Conservation (phyloP, 768 basidiomycete genomes). For the Phaffia australis region DNA sequence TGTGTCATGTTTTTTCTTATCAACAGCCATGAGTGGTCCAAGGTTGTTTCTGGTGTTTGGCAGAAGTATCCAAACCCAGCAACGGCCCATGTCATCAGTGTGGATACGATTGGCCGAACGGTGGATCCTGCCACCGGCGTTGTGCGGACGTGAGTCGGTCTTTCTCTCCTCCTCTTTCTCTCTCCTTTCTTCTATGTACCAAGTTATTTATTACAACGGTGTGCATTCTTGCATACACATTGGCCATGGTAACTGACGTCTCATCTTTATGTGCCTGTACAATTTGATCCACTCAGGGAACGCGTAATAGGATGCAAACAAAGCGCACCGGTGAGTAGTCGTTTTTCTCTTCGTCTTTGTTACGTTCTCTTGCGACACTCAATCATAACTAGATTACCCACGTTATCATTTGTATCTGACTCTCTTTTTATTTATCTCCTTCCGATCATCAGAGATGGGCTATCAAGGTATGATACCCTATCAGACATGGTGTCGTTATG, state of each 20-base stretch:
- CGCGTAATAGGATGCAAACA: conserved; percentile 67
- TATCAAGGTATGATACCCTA: conserved; percentile 56
- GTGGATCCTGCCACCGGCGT: conserved; percentile 24
- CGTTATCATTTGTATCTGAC: neutral
- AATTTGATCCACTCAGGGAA: conserved; percentile 4
- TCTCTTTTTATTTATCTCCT: neutral
- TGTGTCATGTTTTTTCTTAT: neutral
- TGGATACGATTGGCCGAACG: conserved; percentile 22
- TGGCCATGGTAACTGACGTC: too few relatives aligned
- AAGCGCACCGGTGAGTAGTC: conserved; percentile 38
- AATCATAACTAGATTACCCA: too few relatives aligned
- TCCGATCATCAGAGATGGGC: conserved; percentile 51
- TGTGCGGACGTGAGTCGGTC: conserved; percentile 20
- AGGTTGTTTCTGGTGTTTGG: conserved; percentile 22
- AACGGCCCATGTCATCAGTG: conserved; percentile 20
- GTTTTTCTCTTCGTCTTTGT: too few relatives aligned
- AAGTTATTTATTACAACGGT: too few relatives aligned
- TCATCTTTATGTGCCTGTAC: too few relatives aligned
- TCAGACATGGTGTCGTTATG: neutral
- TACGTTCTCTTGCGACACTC: too few relatives aligned
- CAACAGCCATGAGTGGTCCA: conserved; percentile 23
- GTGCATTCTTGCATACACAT: too few relatives aligned
- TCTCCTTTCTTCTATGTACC: neutral
- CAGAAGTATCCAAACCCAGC: conserved; percentile 26
- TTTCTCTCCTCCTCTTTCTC: neutral